These are phyloP conservation scores for Sporothrix globosa DNA, from an alignment of 2,329 filamentous ascomycete genomes.

Conservation along the genomic window DNA sequence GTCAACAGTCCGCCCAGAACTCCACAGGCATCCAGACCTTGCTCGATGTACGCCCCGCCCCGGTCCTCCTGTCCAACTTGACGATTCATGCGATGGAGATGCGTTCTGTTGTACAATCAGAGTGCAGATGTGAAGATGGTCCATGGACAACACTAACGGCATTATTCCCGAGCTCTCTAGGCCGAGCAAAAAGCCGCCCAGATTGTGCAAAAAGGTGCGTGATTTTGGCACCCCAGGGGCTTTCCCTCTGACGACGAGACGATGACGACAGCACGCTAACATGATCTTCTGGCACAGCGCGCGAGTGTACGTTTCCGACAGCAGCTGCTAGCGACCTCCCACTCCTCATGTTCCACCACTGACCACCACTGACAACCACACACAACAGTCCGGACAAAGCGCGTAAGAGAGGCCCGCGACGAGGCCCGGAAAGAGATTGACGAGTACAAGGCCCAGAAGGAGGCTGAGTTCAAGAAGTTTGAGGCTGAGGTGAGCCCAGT, in stretches of 20 bases:
- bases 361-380: slow-evolving; percentile 27
- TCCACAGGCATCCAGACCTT: slow-evolving; percentile 98
- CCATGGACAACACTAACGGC: not conserved
- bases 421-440: slow-evolving; percentile 99
- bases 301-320: slow-evolving; percentile 72
- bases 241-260: too few relatives aligned
- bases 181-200: slow-evolving; percentile 98
- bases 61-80: too few relatives aligned
- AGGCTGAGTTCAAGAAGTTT: slow-evolving; percentile 92
- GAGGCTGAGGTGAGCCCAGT: slow-evolving; percentile 62
- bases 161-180: slow-evolving; percentile 51
- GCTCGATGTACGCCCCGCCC: slow-evolving; percentile 75
- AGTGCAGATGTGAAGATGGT: not conserved
- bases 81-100: not conserved
- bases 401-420: slow-evolving; percentile 92
- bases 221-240: not conserved
- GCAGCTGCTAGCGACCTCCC: not conserved
- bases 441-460: slow-evolving; percentile 85
- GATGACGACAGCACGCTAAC: not conserved
- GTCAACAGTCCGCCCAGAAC: slow-evolving; percentile 89
- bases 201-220: slow-evolving; percentile 92
- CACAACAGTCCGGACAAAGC: slow-evolving; percentile 71
- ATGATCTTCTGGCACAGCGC: slow-evolving; percentile 59
- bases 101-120: not conserved
- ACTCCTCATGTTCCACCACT: not conserved